These are phyloP conservation scores for Adansonia madagascariensis DNA, from an alignment of 441 rosid genomes.

Conservation along the genomic window DNA sequence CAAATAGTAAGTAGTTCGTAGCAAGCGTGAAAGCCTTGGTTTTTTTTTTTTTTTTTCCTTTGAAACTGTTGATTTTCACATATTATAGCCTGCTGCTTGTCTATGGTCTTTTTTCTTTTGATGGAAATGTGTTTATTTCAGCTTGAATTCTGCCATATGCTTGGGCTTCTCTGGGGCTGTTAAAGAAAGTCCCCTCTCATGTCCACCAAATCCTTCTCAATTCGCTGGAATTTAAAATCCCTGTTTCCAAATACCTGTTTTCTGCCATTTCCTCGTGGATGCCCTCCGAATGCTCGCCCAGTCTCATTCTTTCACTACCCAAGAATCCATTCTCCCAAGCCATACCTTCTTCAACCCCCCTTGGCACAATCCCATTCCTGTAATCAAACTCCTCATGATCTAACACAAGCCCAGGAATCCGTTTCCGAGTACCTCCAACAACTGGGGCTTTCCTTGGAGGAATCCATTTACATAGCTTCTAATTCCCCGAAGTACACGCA, in stretches of 20 bases:
- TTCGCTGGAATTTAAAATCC: slow-evolving; percentile 25
- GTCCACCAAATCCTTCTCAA: slow-evolving; percentile 32
- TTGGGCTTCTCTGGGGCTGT: background rate
- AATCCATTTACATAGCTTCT: slow-evolving; percentile 51
- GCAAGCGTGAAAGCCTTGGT: background rate
- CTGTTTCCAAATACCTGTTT: slow-evolving; percentile 27
- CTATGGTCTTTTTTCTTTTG: background rate
- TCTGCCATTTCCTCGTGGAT: slow-evolving; percentile 29
- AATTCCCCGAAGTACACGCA: slow-evolving; percentile 57
- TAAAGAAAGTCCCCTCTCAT: slow-evolving; percentile 11
- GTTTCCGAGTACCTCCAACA: slow-evolving; percentile 55
- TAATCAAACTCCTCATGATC: slow-evolving; percentile 30
- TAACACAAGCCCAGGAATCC: slow-evolving; percentile 51
- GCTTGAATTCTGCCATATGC: background rate
- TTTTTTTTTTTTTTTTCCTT: background rate
- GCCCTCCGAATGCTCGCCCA: slow-evolving; percentile 29
- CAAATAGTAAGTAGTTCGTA: background rate
- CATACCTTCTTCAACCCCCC: slow-evolving; percentile 23
- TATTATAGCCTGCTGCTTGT: background rate
- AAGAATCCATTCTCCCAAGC: slow-evolving; percentile 11
- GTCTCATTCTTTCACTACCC: slow-evolving; percentile 26
- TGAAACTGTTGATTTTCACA: background rate
- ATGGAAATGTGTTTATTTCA: background rate
- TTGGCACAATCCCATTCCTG: slow-evolving; percentile 21
- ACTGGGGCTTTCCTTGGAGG: slow-evolving; percentile 55